Conservation (phyloP, 2,329 filamentous ascomycete genomes). For the Torrubiellomyces zombiae region DNA sequence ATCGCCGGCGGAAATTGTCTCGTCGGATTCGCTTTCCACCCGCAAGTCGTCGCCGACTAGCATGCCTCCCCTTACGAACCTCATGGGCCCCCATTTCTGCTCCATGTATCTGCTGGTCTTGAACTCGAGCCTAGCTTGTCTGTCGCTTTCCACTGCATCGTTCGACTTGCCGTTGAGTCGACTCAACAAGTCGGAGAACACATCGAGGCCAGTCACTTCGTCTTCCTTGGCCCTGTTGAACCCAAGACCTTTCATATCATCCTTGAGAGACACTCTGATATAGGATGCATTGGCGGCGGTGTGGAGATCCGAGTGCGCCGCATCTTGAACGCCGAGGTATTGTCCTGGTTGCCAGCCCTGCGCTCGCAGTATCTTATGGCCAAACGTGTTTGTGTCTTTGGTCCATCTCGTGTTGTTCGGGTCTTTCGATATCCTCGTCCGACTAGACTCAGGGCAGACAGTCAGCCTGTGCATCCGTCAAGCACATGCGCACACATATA, state of each 20-base stretch:
- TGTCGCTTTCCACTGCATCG: slow-evolving; percentile 52
- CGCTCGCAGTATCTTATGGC: slow-evolving; percentile 71
- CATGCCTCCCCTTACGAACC: slow-evolving; percentile 76
- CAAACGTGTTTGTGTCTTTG: slow-evolving; percentile 64
- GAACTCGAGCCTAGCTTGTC: slow-evolving; percentile 48
- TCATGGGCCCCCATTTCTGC: slow-evolving; percentile 61
- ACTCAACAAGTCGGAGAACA: slow-evolving; percentile 72
- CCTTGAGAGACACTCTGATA: slow-evolving; percentile 72
- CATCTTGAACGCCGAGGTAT: slow-evolving; percentile 62
- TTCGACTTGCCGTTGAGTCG: slow-evolving; percentile 79
- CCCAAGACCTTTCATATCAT: slow-evolving; percentile 81
- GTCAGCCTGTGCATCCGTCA: no score
- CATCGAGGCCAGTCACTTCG: slow-evolving; percentile 70
- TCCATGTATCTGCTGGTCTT: slow-evolving; percentile 60
- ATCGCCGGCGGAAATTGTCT: slow-evolving; percentile 5
- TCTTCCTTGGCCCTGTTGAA: slow-evolving; percentile 61
- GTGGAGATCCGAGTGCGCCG: slow-evolving; percentile 58
- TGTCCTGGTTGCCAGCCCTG: slow-evolving; percentile 86
- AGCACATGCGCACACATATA: neutral
- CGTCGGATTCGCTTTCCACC: slow-evolving; percentile 11
- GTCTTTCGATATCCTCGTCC: slow-evolving; percentile 64
- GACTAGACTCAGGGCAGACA: slow-evolving; percentile 10
- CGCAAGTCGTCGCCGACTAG: slow-evolving; percentile 40
- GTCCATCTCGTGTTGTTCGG: slow-evolving; percentile 95
- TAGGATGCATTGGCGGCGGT: slow-evolving; percentile 70